Conservation (phyloP, 805 yeast species). For the Zygosaccharomyces bailii region DNA sequence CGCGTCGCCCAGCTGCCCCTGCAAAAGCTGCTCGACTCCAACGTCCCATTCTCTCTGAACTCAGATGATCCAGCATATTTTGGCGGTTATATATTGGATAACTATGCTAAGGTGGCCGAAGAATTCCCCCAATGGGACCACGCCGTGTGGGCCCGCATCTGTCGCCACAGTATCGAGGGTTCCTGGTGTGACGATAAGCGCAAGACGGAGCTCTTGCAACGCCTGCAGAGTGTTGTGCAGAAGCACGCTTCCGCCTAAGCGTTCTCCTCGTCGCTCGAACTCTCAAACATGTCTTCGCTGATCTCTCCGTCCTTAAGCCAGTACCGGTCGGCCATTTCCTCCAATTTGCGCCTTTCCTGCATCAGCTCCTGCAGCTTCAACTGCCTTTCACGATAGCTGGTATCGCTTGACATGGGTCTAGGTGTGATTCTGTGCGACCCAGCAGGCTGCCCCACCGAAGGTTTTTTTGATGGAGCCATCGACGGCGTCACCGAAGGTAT, state of each 20-base stretch:
- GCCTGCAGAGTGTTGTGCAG: slow-evolving; percentile 41
- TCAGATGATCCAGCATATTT: slow-evolving; percentile 81
- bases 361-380: slow-evolving; percentile 5
- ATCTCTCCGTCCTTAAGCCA: slow-evolving; percentile 29
- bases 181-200: slow-evolving; percentile 71
- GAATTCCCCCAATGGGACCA: slow-evolving; percentile 57
- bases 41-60: slow-evolving; percentile 71
- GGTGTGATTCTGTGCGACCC: background rate
- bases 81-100: slow-evolving; percentile 80
- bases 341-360: slow-evolving; percentile 12
- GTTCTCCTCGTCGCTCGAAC: slow-evolving; percentile 32
- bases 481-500: background rate
- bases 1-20: slow-evolving; percentile 68
- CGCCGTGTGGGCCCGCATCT: slow-evolving; percentile 61
- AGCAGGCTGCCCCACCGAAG: background rate
- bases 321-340: slow-evolving; percentile 22
- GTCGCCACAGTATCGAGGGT: slow-evolving; percentile 63
- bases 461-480: background rate
- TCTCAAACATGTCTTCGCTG: slow-evolving; percentile 32
- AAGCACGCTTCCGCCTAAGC: slow-evolving; percentile 29
- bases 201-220: slow-evolving; percentile 42
- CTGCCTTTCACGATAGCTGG: background rate
- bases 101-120: slow-evolving; percentile 62
- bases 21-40: slow-evolving; percentile 52
- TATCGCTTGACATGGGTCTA: background rate